phyloP scores from a whole-genome alignment of 208 protist species.

The Trypanosoma theileri region DNA sequence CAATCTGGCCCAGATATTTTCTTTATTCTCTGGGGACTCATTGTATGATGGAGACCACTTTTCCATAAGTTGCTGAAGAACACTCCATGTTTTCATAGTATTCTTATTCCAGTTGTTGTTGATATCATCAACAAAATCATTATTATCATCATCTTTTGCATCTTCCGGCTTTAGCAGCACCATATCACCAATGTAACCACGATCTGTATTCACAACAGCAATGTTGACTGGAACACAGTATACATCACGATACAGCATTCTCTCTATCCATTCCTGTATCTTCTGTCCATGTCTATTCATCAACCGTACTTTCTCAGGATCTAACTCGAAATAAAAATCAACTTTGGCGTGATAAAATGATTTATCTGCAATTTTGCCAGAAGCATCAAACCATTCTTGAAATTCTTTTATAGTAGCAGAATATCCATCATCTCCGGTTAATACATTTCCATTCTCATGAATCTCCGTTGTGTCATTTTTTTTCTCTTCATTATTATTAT shows the following conservation, averaged over 20 bases:
- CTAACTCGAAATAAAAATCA: constrained; percentile 32
- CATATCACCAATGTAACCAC: constrained; percentile 54
- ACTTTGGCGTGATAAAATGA: constrained; percentile 4
- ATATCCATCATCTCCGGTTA: not conserved
- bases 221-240: constrained; percentile 42
- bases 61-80: no score
- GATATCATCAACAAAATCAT: not conserved
- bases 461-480: not conserved
- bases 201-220: constrained; percentile 44
- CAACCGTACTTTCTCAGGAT: not conserved
- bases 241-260: constrained; percentile 38
- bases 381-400: no score
- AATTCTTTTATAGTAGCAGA: no score
- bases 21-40: no score
- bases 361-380: no score
- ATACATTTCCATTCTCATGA: not conserved
- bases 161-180: constrained; percentile 14
- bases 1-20: no score
- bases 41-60: no score
- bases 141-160: constrained; percentile 1
- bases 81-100: not conserved
- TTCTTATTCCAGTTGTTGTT: not conserved
- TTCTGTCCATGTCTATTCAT: not conserved
- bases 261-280: constrained; percentile 15
- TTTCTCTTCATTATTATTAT: not conserved